These are phyloP conservation scores for Chernovozyma sophiae-reginae DNA, from an alignment of 1,139 yeast species.

Conservation along the genomic window DNA sequence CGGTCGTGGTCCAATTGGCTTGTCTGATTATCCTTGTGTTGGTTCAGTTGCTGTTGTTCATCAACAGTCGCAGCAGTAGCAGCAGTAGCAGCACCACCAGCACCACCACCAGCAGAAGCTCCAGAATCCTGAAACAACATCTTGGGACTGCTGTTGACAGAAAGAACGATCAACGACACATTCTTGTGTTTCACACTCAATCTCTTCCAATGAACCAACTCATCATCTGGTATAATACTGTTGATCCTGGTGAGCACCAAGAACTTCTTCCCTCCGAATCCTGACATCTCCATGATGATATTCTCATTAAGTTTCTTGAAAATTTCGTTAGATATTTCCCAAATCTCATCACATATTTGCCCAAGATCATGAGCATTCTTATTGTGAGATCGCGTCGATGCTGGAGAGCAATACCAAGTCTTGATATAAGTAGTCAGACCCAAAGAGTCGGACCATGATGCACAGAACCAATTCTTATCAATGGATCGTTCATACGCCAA, in stretches of 20 bases:
- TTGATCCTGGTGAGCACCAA: conserved; percentile 65
- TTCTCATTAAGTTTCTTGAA: conserved; percentile 36
- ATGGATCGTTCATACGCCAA: conserved; percentile 79
- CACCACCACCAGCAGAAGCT: not conserved
- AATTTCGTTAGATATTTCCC: conserved; percentile 33
- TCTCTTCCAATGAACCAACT: conserved; percentile 71
- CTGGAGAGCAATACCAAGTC: conserved; percentile 55
- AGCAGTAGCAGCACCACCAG: not conserved
- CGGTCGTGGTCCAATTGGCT: not conserved
- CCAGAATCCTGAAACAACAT: conserved; percentile 33
- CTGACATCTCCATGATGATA: conserved; percentile 25
- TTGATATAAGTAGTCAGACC: conserved; percentile 63
- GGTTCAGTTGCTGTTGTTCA: not conserved
- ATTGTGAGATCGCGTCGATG: not conserved
- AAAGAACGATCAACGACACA: conserved; percentile 65
- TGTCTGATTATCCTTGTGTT: not conserved
- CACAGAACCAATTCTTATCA: conserved; percentile 81
- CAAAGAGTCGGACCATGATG: conserved; percentile 85
- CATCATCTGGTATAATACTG: conserved; percentile 76
- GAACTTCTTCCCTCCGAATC: conserved; percentile 52
- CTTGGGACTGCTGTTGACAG: conserved; percentile 64
- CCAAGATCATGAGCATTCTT: conserved; percentile 27
- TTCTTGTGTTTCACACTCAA: conserved; percentile 58
- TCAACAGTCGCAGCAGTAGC: not conserved
- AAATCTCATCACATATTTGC: conserved; percentile 36